Base-by-base conservation (phyloP, 2,329 filamentous ascomycete genomes). In the Neofusicoccum umdonicola region DNA sequence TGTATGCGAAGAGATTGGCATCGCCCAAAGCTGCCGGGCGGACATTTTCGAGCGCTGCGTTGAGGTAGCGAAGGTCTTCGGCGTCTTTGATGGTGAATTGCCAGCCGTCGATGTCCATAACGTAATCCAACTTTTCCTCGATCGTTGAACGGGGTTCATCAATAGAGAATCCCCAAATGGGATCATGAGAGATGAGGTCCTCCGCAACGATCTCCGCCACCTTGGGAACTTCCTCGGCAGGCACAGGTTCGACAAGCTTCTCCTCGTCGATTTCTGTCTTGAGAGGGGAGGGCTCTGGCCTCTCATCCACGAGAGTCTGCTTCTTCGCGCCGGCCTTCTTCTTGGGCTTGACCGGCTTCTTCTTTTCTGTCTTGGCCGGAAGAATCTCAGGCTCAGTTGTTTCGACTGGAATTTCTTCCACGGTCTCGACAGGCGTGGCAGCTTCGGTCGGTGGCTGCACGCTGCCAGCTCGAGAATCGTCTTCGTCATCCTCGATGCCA, bases 31-130 rank as follows among this genome's bases (percentile, higher is more conserved):
- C 78, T 39, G 82, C 81, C 34, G 79, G 72, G 12, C 77, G 66
- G 44, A 82, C 76, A 2, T 80, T 76, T 9, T 79, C 75, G 57
- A 90, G 73, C 1, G 83, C 81, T 47, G 82, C 76, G 65, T 79
- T 80, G 48, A 90, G 82, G 69, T 84, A 84, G 15, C 76, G 78
- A 42, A 90, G 76, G 71, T 90, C 87, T 73, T 91, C 89, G 4
- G 88, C 83, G 68, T 91, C 89, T 73, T 90, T 90, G 69, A 91
- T 76, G 65, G 88, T 74, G 64, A 85, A 82, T 71, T 91, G 87
- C 83, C 88, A 88, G 58, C 89, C 89, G 72, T 91, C 87, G 66
- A 91, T 81, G 73, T 92, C 89, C 68, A 91, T 80, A 17, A 90
- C 78, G 52, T 89, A 80, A 48, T 80, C 79, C 31, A 85, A 80